Evolutionary conservation across 225 moss, liverwort and hornwort species (phyloP), one percentile per base, ranked within the genome.

Genomic region (Straminergon stramineum): DNA sequence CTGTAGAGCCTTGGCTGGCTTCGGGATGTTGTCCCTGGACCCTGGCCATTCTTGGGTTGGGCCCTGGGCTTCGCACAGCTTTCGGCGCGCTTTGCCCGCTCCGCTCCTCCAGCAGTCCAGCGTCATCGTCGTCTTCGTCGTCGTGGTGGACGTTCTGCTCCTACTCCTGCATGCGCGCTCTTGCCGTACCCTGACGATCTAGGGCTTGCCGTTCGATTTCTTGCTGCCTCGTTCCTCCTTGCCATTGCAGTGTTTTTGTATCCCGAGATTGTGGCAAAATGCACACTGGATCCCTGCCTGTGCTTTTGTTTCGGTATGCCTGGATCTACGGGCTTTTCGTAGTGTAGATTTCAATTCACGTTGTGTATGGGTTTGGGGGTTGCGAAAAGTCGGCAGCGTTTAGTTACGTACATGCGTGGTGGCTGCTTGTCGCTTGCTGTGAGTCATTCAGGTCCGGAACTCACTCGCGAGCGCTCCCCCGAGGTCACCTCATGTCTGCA

Each of bases 401-500:
- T 22, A 62, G 87, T 87, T 89, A 19, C n/a, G 68, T 51, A 70
- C 82, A 87, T 92, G 90, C 90, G 89, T 85, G 87, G 91, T 88
- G 92, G 92, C 81, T 92, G 91, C 56, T 37, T 92, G 65, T 92
- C 84, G 80, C 51, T 91, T 56, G 74, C 43, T 37, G 10, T 26
- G 86, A 86, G 86, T 48, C 69, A 67, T 63, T 75, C 90, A 27
- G 87, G 89, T 85, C 77, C 90, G 27, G 90, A 93, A 66, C 84
- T 90, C 35, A 63, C 70, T 70, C 53, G 85, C 76, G 90, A 85
- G 84, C 67, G 79, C 12, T 17, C 89, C 66, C 14, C 51, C 55
- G 74, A 94, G 62, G 79, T 70, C 88, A 85, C 80, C 94, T 92
- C 93, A 94, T 94, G 94, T 93, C 94, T 93, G 94, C 92, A 87